Evolutionary conservation across 352 stramenopile genomes (phyloP).

Genomic region (Globisporangium nodosum): DNA sequence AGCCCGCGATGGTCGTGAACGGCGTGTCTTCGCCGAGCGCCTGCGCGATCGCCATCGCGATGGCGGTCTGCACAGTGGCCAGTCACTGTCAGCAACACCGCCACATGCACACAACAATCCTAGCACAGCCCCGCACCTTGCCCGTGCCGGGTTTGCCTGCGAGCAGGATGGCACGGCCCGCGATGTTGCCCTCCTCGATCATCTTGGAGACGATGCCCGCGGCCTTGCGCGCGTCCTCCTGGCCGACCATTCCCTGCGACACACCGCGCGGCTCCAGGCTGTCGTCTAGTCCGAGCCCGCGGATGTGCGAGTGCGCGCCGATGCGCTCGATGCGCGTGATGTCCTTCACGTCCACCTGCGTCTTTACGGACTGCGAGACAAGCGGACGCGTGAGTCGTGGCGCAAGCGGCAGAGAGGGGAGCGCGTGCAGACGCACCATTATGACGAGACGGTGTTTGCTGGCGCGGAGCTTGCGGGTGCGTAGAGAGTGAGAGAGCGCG

Average conservation of each 20-base stretch:
- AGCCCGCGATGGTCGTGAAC: conserved; percentile 98
- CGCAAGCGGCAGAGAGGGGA: neutral
- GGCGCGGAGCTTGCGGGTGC: neutral
- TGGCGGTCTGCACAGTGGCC: conserved; percentile 83
- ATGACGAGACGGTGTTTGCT: neutral
- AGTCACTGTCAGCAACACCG: neutral
- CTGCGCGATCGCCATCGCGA: conserved; percentile 98
- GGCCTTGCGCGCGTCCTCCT: conserved; percentile 90
- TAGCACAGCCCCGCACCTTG: conserved; percentile 42
- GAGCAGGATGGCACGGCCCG: conserved; percentile 94
- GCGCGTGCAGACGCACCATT: neutral
- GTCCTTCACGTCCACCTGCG: conserved; percentile 91
- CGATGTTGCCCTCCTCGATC: conserved; percentile 98
- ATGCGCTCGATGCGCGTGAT: conserved; percentile 98
- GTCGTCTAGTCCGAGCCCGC: conserved; percentile 97
- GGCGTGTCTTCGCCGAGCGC: conserved; percentile 97
- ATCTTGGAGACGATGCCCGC: conserved; percentile 97
- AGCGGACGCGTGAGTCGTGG: neutral
- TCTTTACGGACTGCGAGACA: conserved; percentile 56
- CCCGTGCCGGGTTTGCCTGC: conserved; percentile 95
- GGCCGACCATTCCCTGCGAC: conserved; percentile 97
- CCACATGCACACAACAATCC: neutral
- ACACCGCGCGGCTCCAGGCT: conserved; percentile 91
- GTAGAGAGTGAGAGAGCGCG: neutral
- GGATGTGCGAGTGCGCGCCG: conserved; percentile 98